phyloP scores from a whole-genome alignment of 2,329 filamentous ascomycete genomes.

The Eurotiales sp. region DNA sequence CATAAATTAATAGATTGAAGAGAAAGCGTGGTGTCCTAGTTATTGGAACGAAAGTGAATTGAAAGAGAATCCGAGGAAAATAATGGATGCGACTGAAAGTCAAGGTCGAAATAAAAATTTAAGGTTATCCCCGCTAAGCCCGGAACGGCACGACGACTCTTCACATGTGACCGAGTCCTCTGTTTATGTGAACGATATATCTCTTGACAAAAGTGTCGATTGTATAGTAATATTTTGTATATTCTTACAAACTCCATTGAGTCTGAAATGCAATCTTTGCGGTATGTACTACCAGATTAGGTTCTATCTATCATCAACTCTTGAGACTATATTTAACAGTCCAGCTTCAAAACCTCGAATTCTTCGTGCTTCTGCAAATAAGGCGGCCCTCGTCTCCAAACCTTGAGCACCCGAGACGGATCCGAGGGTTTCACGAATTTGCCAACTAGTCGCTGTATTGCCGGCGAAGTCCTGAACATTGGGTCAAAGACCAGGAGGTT shows the following conservation, averaged over 20 bases:
- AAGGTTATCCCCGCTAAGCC: neutral
- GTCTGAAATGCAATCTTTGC: too few species aligned
- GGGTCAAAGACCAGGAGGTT: conserved; percentile 87
- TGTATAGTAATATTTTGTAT: too few species aligned
- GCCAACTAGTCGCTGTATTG: conserved; percentile 58
- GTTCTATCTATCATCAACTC: too few species aligned
- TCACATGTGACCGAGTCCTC: too few species aligned
- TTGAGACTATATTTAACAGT: too few species aligned
- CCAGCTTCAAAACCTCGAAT: conserved; percentile 73
- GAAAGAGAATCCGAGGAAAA: neutral
- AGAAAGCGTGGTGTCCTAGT: neutral
- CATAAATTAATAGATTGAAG: neutral
- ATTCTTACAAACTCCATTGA: too few species aligned
- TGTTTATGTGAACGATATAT: too few species aligned
- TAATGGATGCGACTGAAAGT: too few species aligned
- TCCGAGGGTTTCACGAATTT: conserved; percentile 38
- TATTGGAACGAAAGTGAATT: neutral
- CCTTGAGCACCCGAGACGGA: conserved; percentile 58
- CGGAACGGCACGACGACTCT: neutral
- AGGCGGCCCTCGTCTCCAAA: conserved; percentile 66
- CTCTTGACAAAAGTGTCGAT: too few species aligned
- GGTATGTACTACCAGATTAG: too few species aligned
- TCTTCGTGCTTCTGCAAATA: conserved; percentile 68
- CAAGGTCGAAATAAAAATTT: neutral
- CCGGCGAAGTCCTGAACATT: conserved; percentile 66